Conservation (phyloP, 2,329 filamentous ascomycete genomes). For the Alternaria brassicicola region DNA sequence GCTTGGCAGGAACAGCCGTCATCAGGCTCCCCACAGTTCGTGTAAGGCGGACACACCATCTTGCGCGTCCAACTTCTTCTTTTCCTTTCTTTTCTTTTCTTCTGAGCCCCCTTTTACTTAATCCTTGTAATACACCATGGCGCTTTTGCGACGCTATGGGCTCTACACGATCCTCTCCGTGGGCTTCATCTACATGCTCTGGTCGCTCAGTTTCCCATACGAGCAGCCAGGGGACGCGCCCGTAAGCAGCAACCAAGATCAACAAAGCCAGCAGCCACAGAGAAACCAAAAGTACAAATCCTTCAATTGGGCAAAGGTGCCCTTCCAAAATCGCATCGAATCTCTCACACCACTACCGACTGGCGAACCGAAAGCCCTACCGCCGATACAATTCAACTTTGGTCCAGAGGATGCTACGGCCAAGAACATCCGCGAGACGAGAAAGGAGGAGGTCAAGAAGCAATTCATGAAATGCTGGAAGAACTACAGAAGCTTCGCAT, state of each 20-base stretch:
- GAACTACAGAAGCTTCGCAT: conserved; percentile 53
- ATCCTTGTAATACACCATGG: conserved; percentile 40
- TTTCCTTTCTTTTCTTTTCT: conserved; percentile 10
- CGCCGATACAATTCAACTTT: conserved; percentile 53
- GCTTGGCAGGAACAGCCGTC: conserved; percentile 17
- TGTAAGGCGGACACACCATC: conserved; percentile 5
- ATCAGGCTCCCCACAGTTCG: conserved; percentile 9
- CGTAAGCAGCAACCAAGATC: conserved; percentile 9
- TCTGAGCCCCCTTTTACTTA: conserved; percentile 11
- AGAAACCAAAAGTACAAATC: conserved; percentile 19
- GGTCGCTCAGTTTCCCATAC: conserved; percentile 47
- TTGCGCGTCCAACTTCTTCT: conserved; percentile 3
- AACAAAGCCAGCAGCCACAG: conserved; percentile 17
- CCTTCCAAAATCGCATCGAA: conserved; percentile 50
- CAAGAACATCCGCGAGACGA: conserved; percentile 43
- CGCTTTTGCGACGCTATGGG: conserved; percentile 47
- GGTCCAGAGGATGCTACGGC: conserved; percentile 42
- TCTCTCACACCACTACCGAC: conserved; percentile 48
- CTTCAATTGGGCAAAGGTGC: conserved; percentile 51
- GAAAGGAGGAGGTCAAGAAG: conserved; percentile 48
- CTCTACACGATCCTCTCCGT: conserved; percentile 44
- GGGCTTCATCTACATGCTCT: conserved; percentile 46
- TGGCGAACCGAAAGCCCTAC: conserved; percentile 46
- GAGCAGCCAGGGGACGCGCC: conserved; percentile 13
- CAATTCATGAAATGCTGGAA: conserved; percentile 54